phyloP scores from a whole-genome alignment of 1,284 basidiomycete species.

The Melampsora larici-populina region DNA sequence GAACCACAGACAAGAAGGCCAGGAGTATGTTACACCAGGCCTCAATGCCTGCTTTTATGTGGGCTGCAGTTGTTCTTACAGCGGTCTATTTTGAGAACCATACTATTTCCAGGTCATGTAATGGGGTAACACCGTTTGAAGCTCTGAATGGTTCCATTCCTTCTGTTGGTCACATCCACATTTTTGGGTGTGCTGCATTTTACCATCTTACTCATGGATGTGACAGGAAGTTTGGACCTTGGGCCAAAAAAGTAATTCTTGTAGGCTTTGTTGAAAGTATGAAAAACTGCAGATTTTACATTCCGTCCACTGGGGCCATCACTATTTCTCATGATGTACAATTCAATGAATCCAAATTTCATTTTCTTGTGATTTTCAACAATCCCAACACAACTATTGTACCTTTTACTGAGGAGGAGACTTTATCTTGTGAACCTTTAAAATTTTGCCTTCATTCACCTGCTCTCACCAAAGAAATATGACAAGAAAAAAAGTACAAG shows the following conservation, averaged over 20 bases:
- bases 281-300: background rate
- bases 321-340: background rate
- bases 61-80: background rate
- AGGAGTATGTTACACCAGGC: background rate
- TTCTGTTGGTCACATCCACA: too few species aligned
- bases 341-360: too few species aligned
- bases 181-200: too few species aligned
- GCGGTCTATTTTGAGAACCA: constrained; percentile 1
- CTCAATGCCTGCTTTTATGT: too few species aligned
- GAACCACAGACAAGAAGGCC: background rate
- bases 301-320: background rate
- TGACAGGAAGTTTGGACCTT: background rate
- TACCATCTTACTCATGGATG: background rate
- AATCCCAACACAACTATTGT: too few species aligned
- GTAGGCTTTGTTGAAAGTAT: background rate
- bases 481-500: too few species aligned
- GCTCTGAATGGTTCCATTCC: background rate
- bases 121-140: background rate
- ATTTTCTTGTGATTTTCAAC: too few species aligned
- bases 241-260: too few species aligned
- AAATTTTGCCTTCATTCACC: too few species aligned
- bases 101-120: background rate
- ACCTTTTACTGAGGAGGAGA: too few species aligned
- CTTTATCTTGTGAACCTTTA: too few species aligned
- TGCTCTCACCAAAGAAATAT: too few species aligned